phyloP scores from a whole-genome alignment of 352 stramenopile genomes.

The Salisapilia sapeloensis region DNA sequence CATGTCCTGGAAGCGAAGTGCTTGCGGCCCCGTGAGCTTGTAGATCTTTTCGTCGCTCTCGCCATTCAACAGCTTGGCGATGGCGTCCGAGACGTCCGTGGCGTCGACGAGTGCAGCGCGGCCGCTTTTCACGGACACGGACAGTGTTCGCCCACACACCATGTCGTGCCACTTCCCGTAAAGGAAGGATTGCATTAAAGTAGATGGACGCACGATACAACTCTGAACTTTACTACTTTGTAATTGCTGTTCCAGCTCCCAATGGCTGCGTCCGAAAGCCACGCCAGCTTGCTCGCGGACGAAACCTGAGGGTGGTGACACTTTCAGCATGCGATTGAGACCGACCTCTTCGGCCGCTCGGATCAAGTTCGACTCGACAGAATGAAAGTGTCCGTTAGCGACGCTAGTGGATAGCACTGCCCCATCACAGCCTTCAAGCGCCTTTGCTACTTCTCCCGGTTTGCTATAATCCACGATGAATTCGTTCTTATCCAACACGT shows the following conservation, averaged over 20 bases:
- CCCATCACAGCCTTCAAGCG: slow-evolving; percentile 21
- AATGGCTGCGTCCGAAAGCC: slow-evolving; percentile 20
- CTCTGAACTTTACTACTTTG: slow-evolving; percentile 1
- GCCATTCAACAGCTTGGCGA: slow-evolving; percentile 10
- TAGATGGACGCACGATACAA: slow-evolving; percentile 18
- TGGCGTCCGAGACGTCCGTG: slow-evolving; percentile 29
- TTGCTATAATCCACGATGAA: slow-evolving; percentile 22
- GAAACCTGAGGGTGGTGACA: slow-evolving; percentile 30
- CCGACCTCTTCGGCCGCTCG: slow-evolving; percentile 4
- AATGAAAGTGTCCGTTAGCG: too few relatives aligned
- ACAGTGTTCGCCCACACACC: slow-evolving; percentile 46
- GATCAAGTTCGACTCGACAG: slow-evolving; percentile 10
- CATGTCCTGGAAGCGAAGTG: slow-evolving; percentile 32
- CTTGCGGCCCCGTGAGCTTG: slow-evolving; percentile 32
- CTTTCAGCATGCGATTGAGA: slow-evolving; percentile 18
- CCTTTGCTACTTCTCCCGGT: slow-evolving; percentile 16
- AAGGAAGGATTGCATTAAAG: slow-evolving; percentile 41
- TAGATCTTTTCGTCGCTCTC: slow-evolving; percentile 1
- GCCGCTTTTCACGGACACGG: slow-evolving; percentile 30
- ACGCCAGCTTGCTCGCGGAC: slow-evolving; percentile 13
- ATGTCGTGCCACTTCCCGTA: slow-evolving; percentile 29
- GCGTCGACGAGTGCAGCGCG: slow-evolving; percentile 44
- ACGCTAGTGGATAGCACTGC: slow-evolving; percentile 15
- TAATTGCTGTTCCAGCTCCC: slow-evolving; percentile 21
- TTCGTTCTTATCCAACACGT: too few relatives aligned